Evolutionary conservation across 2,329 filamentous ascomycete genomes (phyloP), one percentile per base, ranked within the genome.

Genomic region (Fusarium zealandicum): DNA sequence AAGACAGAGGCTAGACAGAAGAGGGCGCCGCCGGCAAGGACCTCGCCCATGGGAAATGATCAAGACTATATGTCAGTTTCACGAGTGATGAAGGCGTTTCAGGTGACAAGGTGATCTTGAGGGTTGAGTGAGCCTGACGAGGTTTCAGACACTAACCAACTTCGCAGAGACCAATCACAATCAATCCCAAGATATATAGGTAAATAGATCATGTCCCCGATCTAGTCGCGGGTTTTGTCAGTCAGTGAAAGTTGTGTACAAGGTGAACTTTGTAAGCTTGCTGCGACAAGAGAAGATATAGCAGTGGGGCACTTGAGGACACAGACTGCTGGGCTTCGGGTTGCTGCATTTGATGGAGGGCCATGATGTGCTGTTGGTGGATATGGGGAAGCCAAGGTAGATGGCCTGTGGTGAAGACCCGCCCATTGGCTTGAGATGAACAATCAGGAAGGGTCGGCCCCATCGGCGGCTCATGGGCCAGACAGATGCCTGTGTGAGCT

Each of bases 401-500:
- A 25, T 25, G 9, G 22, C 22, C 22, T 25, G 8, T 25, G 9
- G 6, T n/a, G 28, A 31, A 12, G 28, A 31, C 28, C 11, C 11
- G 13, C 5, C 28, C 8, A 54, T 43, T 39, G 33, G 38, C 25
- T 44, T 12, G 44, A 50, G 41, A 10, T 35, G 47, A 27, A 44
- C 39, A 45, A 35, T 37, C 27, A 16, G 44, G 44, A 28, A 36
- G 20, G 20, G 39, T 49, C 25, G 16, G 35, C 36, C 28, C 52
- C 12, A 30, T 41, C 30, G 25, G 35, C 40, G 17, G 44, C 27
- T 38, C 40, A 53, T 45, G 22, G 47, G 17, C 32, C 43, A 45
- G 13, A n/a, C 31, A 16, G 32, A 13, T 36, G 42, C 22, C 42
- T 42, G 43, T 42, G 43, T 57, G 39, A 44, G 35, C 22, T 41